phyloP scores from a whole-genome alignment of 495 filamentous ascomycete species.

The Hypoxylon trugodes region DNA sequence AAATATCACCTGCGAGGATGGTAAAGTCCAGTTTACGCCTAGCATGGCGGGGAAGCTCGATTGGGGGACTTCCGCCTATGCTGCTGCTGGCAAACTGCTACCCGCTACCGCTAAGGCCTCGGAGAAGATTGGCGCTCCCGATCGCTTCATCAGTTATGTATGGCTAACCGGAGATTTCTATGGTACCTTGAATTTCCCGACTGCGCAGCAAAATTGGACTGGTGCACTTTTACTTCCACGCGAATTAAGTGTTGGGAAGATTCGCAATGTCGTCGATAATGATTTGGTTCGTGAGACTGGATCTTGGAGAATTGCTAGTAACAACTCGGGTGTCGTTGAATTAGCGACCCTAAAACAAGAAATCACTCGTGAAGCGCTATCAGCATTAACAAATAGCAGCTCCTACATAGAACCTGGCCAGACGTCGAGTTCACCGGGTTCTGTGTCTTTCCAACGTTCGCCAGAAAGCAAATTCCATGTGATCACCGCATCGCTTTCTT shows the following conservation, averaged over 20 bases:
- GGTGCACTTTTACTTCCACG: constrained; percentile 39
- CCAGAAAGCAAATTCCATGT: constrained; percentile 30
- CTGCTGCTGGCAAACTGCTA: constrained; percentile 35
- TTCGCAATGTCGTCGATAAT: constrained; percentile 35
- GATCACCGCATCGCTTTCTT: constrained; percentile 29
- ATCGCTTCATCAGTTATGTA: constrained; percentile 32
- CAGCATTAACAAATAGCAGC: constrained; percentile 28
- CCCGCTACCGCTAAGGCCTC: constrained; percentile 36
- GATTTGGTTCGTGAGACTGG: constrained; percentile 34
- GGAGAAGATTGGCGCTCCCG: constrained; percentile 34
- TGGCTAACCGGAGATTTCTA: constrained; percentile 37
- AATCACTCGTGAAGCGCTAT: constrained; percentile 30
- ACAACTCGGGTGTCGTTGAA: constrained; percentile 20
- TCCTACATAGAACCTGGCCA: constrained; percentile 32
- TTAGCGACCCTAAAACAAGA: constrained; percentile 32
- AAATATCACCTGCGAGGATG: constrained; percentile 7
- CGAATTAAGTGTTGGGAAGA: constrained; percentile 35
- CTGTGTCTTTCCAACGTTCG: constrained; percentile 17
- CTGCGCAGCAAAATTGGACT: constrained; percentile 34
- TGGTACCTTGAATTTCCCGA: constrained; percentile 30
- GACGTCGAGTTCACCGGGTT: constrained; percentile 23
- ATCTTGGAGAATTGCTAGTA: constrained; percentile 30
- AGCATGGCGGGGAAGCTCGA: constrained; percentile 38
- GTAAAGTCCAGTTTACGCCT: constrained; percentile 28
- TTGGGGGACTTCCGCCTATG: constrained; percentile 36